Percentiles rank a stretch among this genome's conserved stretches.
Conservation (phyloP, 768 basidiomycete species). For the Mycena belliarum region DNA sequence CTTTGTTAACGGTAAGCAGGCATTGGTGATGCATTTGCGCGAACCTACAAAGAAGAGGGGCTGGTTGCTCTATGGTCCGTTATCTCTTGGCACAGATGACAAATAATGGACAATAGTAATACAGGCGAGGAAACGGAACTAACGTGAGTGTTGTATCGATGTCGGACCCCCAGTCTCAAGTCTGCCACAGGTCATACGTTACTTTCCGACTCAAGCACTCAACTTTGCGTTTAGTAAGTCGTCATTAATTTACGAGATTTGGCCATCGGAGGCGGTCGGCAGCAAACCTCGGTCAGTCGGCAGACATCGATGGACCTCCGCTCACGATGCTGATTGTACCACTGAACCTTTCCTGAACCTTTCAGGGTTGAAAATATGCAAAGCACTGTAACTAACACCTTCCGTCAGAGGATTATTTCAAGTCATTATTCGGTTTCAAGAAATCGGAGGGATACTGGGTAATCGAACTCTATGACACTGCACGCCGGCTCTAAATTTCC, state of each 20-base stretch:
- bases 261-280: no score
- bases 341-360: no score
- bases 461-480: neutral
- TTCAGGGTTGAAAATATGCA: no score
- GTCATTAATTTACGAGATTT: no score
- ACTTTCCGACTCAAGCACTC: conserved; percentile 76
- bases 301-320: no score
- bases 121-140: conserved; percentile 72
- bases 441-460: conserved; percentile 83
- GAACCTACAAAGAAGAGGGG: conserved; percentile 82
- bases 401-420: conserved; percentile 74
- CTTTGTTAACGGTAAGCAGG: conserved; percentile 27
- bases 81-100: no score
- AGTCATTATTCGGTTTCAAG: conserved; percentile 86
- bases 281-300: no score
- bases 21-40: conserved; percentile 69
- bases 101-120: no score
- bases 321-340: no score
- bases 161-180: neutral
- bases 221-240: conserved; percentile 88
- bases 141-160: conserved; percentile 42
- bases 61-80: conserved; percentile 68
- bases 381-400: no score
- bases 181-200: neutral
- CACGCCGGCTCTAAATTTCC: neutral